phyloP scores from a whole-genome alignment of 2,329 filamentous ascomycete genomes.

The Hymenoscyphus fructigenus region DNA sequence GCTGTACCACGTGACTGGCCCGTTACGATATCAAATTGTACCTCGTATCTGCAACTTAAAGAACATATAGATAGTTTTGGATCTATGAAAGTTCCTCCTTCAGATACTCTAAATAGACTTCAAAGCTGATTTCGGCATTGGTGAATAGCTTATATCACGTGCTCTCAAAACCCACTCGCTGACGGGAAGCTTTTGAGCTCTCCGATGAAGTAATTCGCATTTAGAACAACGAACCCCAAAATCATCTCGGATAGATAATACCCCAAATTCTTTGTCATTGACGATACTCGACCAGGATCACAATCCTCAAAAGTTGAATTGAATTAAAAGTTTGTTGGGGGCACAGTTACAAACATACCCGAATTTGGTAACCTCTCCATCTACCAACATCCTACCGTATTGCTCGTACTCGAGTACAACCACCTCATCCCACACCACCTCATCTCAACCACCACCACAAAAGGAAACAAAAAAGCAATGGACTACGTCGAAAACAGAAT shows the following conservation, averaged over 20 bases:
- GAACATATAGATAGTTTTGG: neutral
- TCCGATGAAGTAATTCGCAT: neutral
- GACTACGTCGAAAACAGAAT: slow-evolving; percentile 39
- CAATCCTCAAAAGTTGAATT: slow-evolving; percentile 2
- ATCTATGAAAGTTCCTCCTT: neutral
- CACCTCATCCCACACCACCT: neutral
- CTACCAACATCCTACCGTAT: neutral
- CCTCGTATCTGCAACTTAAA: neutral
- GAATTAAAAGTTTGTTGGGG: neutral
- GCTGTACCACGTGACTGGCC: neutral
- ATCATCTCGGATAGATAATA: neutral
- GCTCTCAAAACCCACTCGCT: neutral
- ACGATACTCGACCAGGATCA: neutral
- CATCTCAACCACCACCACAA: neutral
- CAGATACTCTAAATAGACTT: neutral
- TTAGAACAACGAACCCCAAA: neutral
- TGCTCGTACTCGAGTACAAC: neutral
- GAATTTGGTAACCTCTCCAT: slow-evolving; percentile 1
- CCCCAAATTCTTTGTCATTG: neutral
- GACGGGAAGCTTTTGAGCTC: neutral
- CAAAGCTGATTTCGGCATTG: neutral
- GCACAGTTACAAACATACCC: neutral
- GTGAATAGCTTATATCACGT: neutral
- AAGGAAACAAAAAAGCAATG: slow-evolving; percentile 23
- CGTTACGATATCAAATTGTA: neutral